A percentile compares a stretch with the other conserved stretches of the same genome.
These are phyloP conservation scores for Candida chilensis DNA, from an alignment of 805 yeast genomes.

Conservation along the genomic window DNA sequence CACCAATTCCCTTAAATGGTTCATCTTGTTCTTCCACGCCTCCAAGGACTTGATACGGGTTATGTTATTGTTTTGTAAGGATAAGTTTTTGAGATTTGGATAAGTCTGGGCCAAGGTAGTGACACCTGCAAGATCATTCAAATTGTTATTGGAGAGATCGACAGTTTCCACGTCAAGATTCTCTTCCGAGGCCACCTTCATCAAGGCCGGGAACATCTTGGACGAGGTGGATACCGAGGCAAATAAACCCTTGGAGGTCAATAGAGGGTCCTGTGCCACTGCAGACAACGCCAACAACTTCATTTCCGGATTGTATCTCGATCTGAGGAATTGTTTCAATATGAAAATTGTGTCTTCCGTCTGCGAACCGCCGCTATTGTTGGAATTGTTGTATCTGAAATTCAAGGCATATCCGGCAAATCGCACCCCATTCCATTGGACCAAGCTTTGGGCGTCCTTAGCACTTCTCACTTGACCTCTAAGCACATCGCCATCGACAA, in stretches of 20 bases:
- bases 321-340: conserved; percentile 47
- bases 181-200: conserved; percentile 62
- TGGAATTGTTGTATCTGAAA: conserved; percentile 24
- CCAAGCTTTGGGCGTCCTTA: conserved; percentile 49
- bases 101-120: conserved; percentile 60
- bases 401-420: conserved; percentile 69
- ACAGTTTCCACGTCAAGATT: conserved; percentile 60
- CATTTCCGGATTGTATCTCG: conserved; percentile 57
- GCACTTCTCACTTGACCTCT: conserved; percentile 47
- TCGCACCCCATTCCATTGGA: conserved; percentile 63
- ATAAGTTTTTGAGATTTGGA: conserved; percentile 71
- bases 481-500: conserved; percentile 47
- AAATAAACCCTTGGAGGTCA: conserved; percentile 57
- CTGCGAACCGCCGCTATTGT: conserved; percentile 4
- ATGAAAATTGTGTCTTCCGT: conserved; percentile 45
- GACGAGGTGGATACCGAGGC: conserved; percentile 51
- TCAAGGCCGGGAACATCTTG: conserved; percentile 83
- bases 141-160: conserved; percentile 55
- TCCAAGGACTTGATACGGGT: conserved; percentile 52
- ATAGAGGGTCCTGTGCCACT: conserved; percentile 54
- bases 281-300: conserved; percentile 63
- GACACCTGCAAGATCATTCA: conserved; percentile 46
- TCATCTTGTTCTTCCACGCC: conserved; percentile 69
- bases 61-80: conserved; percentile 71
- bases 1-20: conserved; percentile 66